Conservation (phyloP, 2,329 filamentous ascomycete genomes). For the Sclerotinia borealis region DNA sequence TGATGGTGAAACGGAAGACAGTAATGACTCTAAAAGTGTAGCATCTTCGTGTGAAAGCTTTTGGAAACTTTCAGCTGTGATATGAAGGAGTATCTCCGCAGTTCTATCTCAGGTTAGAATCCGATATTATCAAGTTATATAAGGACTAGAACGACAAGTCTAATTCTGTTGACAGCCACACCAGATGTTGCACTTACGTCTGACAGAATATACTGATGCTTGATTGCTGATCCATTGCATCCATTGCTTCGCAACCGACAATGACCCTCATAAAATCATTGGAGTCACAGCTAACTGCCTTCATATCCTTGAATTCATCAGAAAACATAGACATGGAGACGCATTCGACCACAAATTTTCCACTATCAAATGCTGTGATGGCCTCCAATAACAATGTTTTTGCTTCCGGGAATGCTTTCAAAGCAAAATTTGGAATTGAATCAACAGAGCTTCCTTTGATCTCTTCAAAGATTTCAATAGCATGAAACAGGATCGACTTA, state of each 20-base stretch:
- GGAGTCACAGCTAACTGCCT: conserved; percentile 19
- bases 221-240: conserved; percentile 18
- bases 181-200: conserved; percentile 14
- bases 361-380: conserved; percentile 19
- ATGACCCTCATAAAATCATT: conserved; percentile 19
- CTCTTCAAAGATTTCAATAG: conserved; percentile 4
- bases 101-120: not conserved
- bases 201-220: conserved; percentile 22
- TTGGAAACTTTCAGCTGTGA: conserved; percentile 2
- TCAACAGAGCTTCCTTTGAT: conserved; percentile 8
- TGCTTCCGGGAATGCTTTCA: conserved; percentile 41
- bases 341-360: conserved; percentile 23
- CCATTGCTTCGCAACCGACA: conserved; percentile 23
- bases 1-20: conserved; percentile 8
- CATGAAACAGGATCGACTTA: conserved; percentile 5
- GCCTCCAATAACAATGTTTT: conserved; percentile 30
- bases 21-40: conserved; percentile 2
- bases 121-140: not conserved
- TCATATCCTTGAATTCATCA: conserved; percentile 15
- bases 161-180: not conserved
- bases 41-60: conserved; percentile 3
- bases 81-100: conserved; percentile 7
- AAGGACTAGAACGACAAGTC: not conserved
- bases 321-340: conserved; percentile 20
- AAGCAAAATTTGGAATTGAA: conserved; percentile 18